Base-by-base conservation (phyloP, 164 flowering plant genomes). In the Cinnamomum micranthum region DNA sequence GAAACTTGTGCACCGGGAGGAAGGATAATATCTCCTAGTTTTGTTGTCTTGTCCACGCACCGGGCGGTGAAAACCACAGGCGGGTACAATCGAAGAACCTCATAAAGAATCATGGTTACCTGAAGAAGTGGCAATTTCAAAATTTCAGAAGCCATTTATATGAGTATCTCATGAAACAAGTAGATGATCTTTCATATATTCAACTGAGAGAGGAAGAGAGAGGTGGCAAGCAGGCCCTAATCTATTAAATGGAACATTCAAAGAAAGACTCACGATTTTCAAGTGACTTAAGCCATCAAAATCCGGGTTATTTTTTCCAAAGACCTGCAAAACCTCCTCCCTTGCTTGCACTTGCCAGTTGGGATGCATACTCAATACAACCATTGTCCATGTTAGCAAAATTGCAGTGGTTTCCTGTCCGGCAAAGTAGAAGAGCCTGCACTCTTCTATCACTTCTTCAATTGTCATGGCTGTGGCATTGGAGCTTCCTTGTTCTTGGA, bases 11-110 rank as follows among this genome's bases (percentile, higher is more conserved):
- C 33, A 12, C 77, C 82, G 1, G 73, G 31, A 19, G 81, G 85
- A 20, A 82, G 62, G 15, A 41, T 3, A n/a, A 73, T 51, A 0
- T 68, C 51, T 50, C 82, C 79, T 22, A 80, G 20, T 68, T 59
- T 52, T 10, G 52, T 72, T 6, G 71, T 72, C 66, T 71, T 63
- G n/a, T 31, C 9, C 1, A 64, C 41, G 5, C n/a, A 2, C 20
- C 85, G 78, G 47, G 22, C 0, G 4, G 80, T 52, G 20, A 9
- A 1, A 0, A 11, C 7, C 1, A 15, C 68, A 7, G 81, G 74
- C 19, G 81, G 79, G 50, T 77, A 82, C 20, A 82, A 51, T 31
- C 84, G 70, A 7, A 82, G 70, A 66, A 82, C 83, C 76, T 71
- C 84, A 64, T 59, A 73, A 68, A 69, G 50, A 65, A 63, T 69